Evolutionary conservation across 2,329 filamentous ascomycete species (phyloP), one percentile per base, ranked within the genome.

Genomic region (Talaromyces sp.): DNA sequence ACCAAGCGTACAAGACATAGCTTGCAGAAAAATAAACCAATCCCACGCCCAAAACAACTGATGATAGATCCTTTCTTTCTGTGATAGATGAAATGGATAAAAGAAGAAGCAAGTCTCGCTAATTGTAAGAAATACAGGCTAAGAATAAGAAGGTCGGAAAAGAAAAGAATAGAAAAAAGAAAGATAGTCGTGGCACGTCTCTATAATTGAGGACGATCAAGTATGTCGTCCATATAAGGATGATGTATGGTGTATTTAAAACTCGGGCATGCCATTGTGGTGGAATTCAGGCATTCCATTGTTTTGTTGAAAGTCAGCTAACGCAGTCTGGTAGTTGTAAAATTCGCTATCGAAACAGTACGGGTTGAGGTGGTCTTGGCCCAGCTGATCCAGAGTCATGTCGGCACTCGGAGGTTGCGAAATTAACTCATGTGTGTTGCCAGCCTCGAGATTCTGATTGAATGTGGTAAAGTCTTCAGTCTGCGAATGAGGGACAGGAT

Each of bases 321-420:
- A 31, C 50, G 18, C 60, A 12, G 35, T 56, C 40, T 54, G 48
- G 21, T 55, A 59, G 23, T 52, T 39, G 55, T 60, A 57, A 11
- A 56, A 63, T n/a, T 63, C 62, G 23, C 39, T 63, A 58, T 63
- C 62, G 42, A 63, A 63, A 33, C 62, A 63, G 23, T 63, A 63
- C 1, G 58, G 62, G 4, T 56, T 56, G 40, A 60, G 35, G 33
- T 42, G n/a, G 18, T 63, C 62, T 21, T 60, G 62, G n/a, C 57
- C 62, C 6, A 63, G n/a, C 6, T 63, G 62, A 11, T 60, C 62
- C 48, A 63, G n/a, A 21, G 33, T 37, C 62, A 63, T 63, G 50
- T 63, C 62, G 5, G 62, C 58, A 57, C 57, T 60, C 7, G 59
- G 59, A 14, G 58, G 58, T 40, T 58, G 57, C 21, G 39, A 46